A percentile compares a stretch with the other conserved stretches of the same genome.
phyloP scores from a whole-genome alignment of 371 early-diverging fungal genomes.

The Cokeromyces recurvatus region DNA sequence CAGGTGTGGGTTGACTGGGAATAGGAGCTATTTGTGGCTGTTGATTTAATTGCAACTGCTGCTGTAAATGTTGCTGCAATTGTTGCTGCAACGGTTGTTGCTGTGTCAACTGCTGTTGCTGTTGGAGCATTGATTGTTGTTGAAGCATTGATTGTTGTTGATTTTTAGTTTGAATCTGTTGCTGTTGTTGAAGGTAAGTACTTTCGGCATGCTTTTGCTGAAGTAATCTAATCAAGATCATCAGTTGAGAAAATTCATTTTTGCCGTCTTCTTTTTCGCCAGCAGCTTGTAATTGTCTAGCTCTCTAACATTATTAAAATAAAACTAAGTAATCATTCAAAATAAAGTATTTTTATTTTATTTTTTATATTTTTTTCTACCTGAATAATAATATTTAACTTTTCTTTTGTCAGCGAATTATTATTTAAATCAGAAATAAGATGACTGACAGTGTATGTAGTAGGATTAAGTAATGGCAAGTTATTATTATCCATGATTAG shows the following conservation, averaged over 20 bases:
- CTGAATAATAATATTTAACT: conserved; percentile 29
- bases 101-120: no score
- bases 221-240: conserved; percentile 54
- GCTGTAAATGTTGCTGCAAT: conserved; percentile 21
- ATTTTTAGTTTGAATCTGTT: conserved; percentile 34
- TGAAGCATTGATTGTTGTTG: conserved; percentile 41
- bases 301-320: no score
- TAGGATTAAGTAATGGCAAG: no score
- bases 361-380: conserved; percentile 13
- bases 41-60: conserved; percentile 4
- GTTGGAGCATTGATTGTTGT: no score
- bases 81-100: conserved; percentile 37
- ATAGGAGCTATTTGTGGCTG: no score
- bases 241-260: conserved; percentile 64
- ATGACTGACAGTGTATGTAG: background rate
- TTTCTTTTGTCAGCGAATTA: conserved; percentile 32
- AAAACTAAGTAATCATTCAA: background rate
- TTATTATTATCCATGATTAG: no score
- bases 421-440: conserved; percentile 19
- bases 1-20: conserved; percentile 26
- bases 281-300: conserved; percentile 44
- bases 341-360: background rate
- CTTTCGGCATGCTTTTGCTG: conserved; percentile 32
- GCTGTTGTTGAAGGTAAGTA: conserved; percentile 11
- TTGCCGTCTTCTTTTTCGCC: conserved; percentile 72